Percentiles rank a stretch among this genome's conserved stretches.
These are phyloP conservation scores for Cordyceps militaris DNA, from an alignment of 2,329 filamentous ascomycete genomes.

Conservation along the genomic window DNA sequence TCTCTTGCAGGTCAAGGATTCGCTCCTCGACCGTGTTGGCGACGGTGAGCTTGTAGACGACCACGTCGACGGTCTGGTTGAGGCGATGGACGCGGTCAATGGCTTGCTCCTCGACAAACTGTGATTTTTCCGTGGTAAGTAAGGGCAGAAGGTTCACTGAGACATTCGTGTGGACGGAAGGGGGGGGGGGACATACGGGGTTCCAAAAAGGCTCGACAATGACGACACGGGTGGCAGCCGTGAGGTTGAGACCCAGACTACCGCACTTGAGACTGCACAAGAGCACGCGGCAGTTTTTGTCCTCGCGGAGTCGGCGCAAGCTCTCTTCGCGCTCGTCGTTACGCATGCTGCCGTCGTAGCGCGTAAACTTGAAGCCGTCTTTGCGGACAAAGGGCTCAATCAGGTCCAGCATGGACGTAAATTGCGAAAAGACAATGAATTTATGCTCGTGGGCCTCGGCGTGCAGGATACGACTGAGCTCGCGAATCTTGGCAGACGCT, in stretches of 20 bases:
- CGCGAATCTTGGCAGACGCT: constrained; percentile 84
- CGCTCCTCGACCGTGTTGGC: constrained; percentile 82
- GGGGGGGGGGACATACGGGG: constrained; percentile 51
- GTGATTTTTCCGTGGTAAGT: constrained; percentile 9
- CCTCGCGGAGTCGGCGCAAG: constrained; percentile 66
- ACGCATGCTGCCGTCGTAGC: constrained; percentile 92
- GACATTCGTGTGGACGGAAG: too few relatives aligned
- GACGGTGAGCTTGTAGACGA: constrained; percentile 91
- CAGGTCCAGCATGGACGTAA: constrained; percentile 96
- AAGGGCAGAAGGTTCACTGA: neutral
- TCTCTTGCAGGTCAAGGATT: constrained; percentile 89
- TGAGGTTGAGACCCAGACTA: constrained; percentile 86
- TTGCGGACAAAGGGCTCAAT: constrained; percentile 83
- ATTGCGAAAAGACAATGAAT: constrained; percentile 97
- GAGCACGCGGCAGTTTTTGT: constrained; percentile 69
- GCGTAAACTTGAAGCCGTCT: constrained; percentile 69
- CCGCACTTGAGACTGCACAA: constrained; percentile 94
- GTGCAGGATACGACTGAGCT: constrained; percentile 73
- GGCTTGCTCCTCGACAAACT: constrained; percentile 97
- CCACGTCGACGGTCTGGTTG: constrained; percentile 89
- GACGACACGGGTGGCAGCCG: constrained; percentile 84
- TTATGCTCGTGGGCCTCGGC: constrained; percentile 78
- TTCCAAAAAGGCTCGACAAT: constrained; percentile 99
- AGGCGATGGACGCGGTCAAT: constrained; percentile 98
- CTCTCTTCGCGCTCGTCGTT: constrained; percentile 89